phyloP scores from a whole-genome alignment of 768 basidiomycete species.

The Pleurotus citrinopileatus region DNA sequence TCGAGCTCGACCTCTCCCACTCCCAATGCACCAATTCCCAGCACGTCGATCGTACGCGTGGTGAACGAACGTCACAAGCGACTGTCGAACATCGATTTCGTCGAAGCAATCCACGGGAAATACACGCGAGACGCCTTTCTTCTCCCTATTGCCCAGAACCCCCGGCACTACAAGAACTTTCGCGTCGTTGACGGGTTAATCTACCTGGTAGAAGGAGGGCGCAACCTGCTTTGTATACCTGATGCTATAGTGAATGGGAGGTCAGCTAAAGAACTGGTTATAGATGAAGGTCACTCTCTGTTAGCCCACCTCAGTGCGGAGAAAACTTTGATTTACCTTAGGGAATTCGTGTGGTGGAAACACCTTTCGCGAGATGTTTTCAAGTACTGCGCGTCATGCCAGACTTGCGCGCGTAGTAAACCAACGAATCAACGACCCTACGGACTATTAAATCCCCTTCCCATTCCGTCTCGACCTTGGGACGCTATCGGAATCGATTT shows the following conservation, averaged over 20 bases:
- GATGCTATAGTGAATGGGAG: slow-evolving; percentile 6
- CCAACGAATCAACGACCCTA: slow-evolving; percentile 14
- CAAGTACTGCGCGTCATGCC: slow-evolving; percentile 25
- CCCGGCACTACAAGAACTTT: slow-evolving; percentile 18
- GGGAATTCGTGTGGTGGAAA: slow-evolving; percentile 19
- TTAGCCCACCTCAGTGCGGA: slow-evolving; percentile 25
- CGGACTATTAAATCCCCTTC: slow-evolving; percentile 16
- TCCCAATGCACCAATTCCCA: too few species aligned
- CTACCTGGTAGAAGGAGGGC: slow-evolving; percentile 13
- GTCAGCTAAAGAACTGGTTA: slow-evolving; percentile 23
- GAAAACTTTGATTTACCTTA: slow-evolving; percentile 28
- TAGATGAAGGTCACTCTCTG: slow-evolving; percentile 20
- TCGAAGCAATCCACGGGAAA: slow-evolving; percentile 1
- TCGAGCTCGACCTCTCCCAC: too few species aligned
- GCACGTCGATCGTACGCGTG: too few species aligned
- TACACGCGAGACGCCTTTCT: slow-evolving; percentile 22
- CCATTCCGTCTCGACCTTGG: slow-evolving; percentile 21
- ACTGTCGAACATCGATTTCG: too few species aligned
- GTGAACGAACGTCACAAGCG: too few species aligned
- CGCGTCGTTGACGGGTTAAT: slow-evolving; percentile 13
- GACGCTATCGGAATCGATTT: slow-evolving; percentile 27
- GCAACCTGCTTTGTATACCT: slow-evolving; percentile 18
- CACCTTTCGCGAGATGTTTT: slow-evolving; percentile 21
- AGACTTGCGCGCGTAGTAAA: slow-evolving; percentile 15
- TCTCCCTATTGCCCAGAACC: slow-evolving; percentile 11